A percentile compares a stretch with the other conserved stretches of the same genome.
phyloP scores from a whole-genome alignment of 2,329 filamentous ascomycete species.

The Colletotrichum endophyticum region DNA sequence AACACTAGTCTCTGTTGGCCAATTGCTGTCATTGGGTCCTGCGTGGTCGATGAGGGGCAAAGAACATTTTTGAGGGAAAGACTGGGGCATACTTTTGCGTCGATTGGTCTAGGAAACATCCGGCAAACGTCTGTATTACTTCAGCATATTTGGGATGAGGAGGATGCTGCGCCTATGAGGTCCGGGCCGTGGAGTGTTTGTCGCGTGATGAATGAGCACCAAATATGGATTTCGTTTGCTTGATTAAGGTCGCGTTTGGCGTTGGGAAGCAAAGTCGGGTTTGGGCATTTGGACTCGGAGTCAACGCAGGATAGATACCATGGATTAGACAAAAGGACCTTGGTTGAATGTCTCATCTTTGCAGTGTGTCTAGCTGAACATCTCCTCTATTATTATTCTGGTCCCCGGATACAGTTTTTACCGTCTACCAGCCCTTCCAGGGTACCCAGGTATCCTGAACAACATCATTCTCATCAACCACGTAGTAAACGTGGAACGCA shows the following conservation, averaged over 20 bases:
- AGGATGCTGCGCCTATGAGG: not conserved
- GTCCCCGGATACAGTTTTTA: accelerated
- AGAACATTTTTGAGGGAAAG: slow-evolving; percentile 28
- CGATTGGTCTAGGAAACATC: not conserved
- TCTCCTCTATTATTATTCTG: too few relatives aligned
- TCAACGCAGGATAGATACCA: not conserved
- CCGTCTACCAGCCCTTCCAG: slow-evolving; percentile 38
- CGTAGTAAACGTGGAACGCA: slow-evolving; percentile 37
- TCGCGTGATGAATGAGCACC: slow-evolving; percentile 47
- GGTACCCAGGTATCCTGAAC: slow-evolving; percentile 39
- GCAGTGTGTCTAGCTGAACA: not conserved
- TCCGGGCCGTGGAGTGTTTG: slow-evolving; percentile 48
- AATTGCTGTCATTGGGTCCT: slow-evolving; percentile 41
- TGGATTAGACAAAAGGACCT: not conserved
- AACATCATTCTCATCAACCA: slow-evolving; percentile 38
- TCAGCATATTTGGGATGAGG: slow-evolving; percentile 44
- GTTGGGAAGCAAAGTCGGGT: not conserved
- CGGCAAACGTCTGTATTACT: slow-evolving; percentile 29
- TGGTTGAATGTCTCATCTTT: not conserved
- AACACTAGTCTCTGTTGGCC: slow-evolving; percentile 47
- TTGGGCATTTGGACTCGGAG: not conserved
- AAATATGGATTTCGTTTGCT: slow-evolving; percentile 55
- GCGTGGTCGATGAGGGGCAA: slow-evolving; percentile 35
- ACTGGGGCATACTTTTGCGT: not conserved
- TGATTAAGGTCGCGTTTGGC: slow-evolving; percentile 23